Evolutionary conservation across 352 stramenopile genomes (phyloP).

Genomic region (Detonula confervacea): DNA sequence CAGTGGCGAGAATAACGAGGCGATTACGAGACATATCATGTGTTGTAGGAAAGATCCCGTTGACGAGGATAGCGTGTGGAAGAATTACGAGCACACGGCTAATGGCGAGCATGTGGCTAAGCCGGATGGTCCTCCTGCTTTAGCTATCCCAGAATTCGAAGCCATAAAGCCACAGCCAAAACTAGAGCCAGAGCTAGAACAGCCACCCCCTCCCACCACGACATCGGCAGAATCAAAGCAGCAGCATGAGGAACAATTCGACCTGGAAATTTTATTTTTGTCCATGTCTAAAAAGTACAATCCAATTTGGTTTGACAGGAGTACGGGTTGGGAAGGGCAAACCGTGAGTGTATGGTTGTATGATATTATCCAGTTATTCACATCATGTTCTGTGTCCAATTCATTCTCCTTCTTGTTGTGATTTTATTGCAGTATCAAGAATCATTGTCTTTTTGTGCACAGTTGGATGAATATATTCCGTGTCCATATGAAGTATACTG

Average conservation of each 20-base stretch:
- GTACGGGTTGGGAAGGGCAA: background rate
- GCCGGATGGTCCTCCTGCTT: conserved; percentile 2
- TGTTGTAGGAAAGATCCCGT: conserved; percentile 27
- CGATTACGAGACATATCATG: conserved; percentile 36
- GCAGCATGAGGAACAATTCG: conserved; percentile 7
- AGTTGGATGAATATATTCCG: conserved; percentile 11
- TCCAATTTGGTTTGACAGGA: conserved; percentile 37
- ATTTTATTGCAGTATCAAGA: too few species aligned
- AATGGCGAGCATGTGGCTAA: conserved; percentile 6
- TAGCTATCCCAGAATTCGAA: background rate
- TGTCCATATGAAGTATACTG: conserved; percentile 11
- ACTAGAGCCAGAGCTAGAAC: background rate
- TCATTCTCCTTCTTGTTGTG: too few species aligned
- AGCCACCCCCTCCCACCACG: background rate
- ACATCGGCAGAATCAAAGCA: background rate
- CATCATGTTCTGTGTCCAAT: too few species aligned
- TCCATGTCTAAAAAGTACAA: conserved; percentile 34
- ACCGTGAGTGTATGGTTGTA: too few species aligned
- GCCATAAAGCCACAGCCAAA: too few species aligned
- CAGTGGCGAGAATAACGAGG: conserved; percentile 20
- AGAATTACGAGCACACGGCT: background rate
- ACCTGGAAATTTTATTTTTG: conserved; percentile 20
- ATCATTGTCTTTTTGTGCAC: conserved; percentile 20
- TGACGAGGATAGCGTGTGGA: background rate
- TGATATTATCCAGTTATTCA: too few species aligned